A percentile compares a stretch with the other conserved stretches of the same genome.
Evolutionary conservation across 2,329 filamentous ascomycete species (phyloP).

Genomic region (Cadophora sp.): DNA sequence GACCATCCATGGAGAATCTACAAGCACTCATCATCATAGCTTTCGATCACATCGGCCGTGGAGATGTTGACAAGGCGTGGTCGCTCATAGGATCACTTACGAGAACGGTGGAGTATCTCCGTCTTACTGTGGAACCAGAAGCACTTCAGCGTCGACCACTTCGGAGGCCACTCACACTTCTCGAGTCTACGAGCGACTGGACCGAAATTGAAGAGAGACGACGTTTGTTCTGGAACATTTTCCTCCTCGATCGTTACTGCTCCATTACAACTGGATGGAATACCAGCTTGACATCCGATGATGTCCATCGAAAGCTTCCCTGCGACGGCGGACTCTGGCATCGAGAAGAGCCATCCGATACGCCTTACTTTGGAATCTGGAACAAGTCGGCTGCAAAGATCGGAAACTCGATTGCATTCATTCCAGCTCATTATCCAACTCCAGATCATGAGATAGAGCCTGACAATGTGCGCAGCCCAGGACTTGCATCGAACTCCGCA

Average conservation of each 20-base stretch:
- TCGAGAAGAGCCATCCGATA: conserved; percentile 37
- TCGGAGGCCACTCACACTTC: conserved; percentile 31
- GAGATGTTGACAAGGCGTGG: conserved; percentile 39
- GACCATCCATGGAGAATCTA: conserved; percentile 30
- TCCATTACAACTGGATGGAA: conserved; percentile 43
- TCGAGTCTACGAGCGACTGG: conserved; percentile 37
- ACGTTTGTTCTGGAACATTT: conserved; percentile 46
- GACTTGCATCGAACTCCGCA: not conserved
- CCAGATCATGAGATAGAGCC: conserved; percentile 19
- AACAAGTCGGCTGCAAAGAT: conserved; percentile 42
- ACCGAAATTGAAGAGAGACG: conserved; percentile 42
- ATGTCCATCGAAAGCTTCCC: conserved; percentile 43
- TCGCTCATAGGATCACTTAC: conserved; percentile 44
- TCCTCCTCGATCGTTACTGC: conserved; percentile 44
- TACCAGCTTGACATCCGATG: conserved; percentile 42
- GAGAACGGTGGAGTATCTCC: conserved; percentile 42
- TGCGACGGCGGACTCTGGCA: conserved; percentile 42
- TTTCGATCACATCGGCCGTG: conserved; percentile 40
- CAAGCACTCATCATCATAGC: conserved; percentile 37
- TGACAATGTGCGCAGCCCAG: conserved; percentile 3
- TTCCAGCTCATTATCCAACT: conserved; percentile 34
- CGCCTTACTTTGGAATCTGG: conserved; percentile 45
- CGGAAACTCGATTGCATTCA: conserved; percentile 42
- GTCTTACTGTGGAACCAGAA: conserved; percentile 31
- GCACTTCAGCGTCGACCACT: conserved; percentile 25